Base-by-base conservation (phyloP, 2,329 filamentous ascomycete genomes). In the Fonsecaea erecta region DNA sequence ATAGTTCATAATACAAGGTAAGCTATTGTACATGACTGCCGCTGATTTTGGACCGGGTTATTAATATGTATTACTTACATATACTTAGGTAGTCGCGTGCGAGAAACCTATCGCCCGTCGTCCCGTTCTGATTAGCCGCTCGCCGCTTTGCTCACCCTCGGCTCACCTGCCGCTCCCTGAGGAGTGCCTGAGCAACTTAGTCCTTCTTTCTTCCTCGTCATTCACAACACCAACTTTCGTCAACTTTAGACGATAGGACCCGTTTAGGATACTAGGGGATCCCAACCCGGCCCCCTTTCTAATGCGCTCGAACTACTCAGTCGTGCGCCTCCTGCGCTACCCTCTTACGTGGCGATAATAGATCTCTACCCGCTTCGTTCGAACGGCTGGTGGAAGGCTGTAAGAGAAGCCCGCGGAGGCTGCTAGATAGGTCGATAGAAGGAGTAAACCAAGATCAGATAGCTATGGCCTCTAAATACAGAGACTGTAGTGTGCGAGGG, bases 181-280 rank as follows among this genome's bases (percentile, higher is more conserved):
- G 24, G 21, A 24, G 24, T 52, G 51, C 51, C 51, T 52, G 30
- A 28, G 51, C 54, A n/a, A 46, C 26, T 40, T 40, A 8, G 43
- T 24, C 16, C n/a, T 37, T 40, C 18, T 9, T 46, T n/a, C 32
- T 43, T 21, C 35, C 14, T 48, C 9, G 46, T 28, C n/a, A 21
- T 58, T 58, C 55, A 58, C 55, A 58, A 58, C 55, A 58, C 24
- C 55, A 46, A 37, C 35, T 58, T 58, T 46, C n/a, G 35, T 58
- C 14, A 58, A 37, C 55, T 58, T 58, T 58, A 58, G 55, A 58
- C 55, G 35, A 58, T 48, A 30, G 55, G 32, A 48, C 35, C 55
- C 52, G 35, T 58, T 46, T 28, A 18, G 24, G 55, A 46, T 58
- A 30, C 55, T 28, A 9, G 37, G 48, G 32, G 48, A 61, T 62